A percentile compares a stretch with the other conserved stretches of the same genome.
These are phyloP conservation scores for Puccinia coronata DNA, from an alignment of 1,284 basidiomycete genomes.

Conservation along the genomic window DNA sequence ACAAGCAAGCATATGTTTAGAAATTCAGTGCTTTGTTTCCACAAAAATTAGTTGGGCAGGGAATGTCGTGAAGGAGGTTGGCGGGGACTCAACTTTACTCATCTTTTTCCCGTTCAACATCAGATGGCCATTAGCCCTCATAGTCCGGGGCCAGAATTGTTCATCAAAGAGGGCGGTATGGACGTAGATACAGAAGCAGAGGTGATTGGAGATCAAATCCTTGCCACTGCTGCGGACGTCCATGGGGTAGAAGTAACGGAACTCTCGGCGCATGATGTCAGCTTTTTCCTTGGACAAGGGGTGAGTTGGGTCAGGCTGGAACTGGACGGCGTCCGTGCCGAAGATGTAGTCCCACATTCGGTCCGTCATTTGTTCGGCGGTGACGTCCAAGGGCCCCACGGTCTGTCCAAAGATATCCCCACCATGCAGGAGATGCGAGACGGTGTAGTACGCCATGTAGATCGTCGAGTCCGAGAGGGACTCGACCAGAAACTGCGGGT, in stretches of 20 bases:
- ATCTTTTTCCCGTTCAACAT: constrained; percentile 99
- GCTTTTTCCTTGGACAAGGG: constrained; percentile 72
- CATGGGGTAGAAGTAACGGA: constrained; percentile 97
- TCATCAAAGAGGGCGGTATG: constrained; percentile 93
- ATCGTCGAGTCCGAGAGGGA: constrained; percentile 96
- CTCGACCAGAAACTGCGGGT: constrained; percentile 93
- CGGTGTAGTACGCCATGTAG: constrained; percentile 98
- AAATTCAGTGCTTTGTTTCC: no score
- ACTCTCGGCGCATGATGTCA: constrained; percentile 83
- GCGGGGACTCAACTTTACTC: constrained; percentile 61
- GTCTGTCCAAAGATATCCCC: constrained; percentile 75
- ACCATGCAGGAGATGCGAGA: constrained; percentile 79
- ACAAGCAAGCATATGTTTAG: background rate
- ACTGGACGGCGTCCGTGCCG: constrained; percentile 66
- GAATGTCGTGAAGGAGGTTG: background rate
- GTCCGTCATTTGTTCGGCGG: constrained; percentile 89
- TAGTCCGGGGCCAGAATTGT: constrained; percentile 86
- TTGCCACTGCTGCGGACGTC: constrained; percentile 99
- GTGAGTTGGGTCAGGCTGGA: constrained; percentile 63
- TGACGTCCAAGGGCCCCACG: constrained; percentile 80
- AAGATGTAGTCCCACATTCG: constrained; percentile 96
- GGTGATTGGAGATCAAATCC: constrained; percentile 93
- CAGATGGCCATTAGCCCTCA: constrained; percentile 94
- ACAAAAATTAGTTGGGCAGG: no score
- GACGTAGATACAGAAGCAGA: constrained; percentile 92